phyloP scores from a whole-genome alignment of 2,329 filamentous ascomycete species.

The Drechslerella dactyloides region DNA sequence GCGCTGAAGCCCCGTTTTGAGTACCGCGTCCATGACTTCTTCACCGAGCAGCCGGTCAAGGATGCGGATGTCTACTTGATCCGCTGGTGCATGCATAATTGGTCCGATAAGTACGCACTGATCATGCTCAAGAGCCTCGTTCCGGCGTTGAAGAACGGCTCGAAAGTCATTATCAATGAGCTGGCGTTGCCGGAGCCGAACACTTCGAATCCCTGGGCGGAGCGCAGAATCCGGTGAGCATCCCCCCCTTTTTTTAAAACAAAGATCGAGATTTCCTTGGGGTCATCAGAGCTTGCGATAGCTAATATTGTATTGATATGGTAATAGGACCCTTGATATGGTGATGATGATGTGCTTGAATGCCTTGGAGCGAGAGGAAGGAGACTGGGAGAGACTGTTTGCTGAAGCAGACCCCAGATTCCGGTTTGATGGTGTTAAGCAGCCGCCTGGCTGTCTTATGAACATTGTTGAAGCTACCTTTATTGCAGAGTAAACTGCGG shows the following conservation, averaged over 20 bases:
- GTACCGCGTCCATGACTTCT: slow-evolving; percentile 65
- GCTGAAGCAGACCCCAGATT: slow-evolving; percentile 53
- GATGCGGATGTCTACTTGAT: slow-evolving; percentile 67
- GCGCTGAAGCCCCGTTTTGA: slow-evolving; percentile 55
- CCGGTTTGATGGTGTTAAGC: slow-evolving; percentile 38
- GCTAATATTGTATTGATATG: slow-evolving; percentile 52
- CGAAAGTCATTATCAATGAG: slow-evolving; percentile 61
- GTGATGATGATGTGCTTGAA: slow-evolving; percentile 58
- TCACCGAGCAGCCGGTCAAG: slow-evolving; percentile 64
- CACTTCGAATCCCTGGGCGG: slow-evolving; percentile 43
- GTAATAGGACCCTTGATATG: slow-evolving; percentile 56
- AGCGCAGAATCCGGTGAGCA: slow-evolving; percentile 54
- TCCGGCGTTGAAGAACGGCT: slow-evolving; percentile 65
- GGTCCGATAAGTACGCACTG: slow-evolving; percentile 64
- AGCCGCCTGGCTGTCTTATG: slow-evolving; percentile 47
- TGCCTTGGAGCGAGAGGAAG: slow-evolving; percentile 56
- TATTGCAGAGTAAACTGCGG: slow-evolving; percentile 15
- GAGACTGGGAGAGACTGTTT: slow-evolving; percentile 57
- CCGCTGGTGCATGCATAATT: slow-evolving; percentile 69
- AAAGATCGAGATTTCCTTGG: slow-evolving; percentile 11
- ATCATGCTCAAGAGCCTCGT: slow-evolving; percentile 63
- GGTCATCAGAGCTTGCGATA: slow-evolving; percentile 7
- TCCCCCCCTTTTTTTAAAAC: too few species aligned
- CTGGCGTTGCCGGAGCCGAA: slow-evolving; percentile 55
- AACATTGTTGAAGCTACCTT: slow-evolving; percentile 49